Conservation (phyloP, 208 protist species). For the Kentomonas sorsogonicus region DNA sequence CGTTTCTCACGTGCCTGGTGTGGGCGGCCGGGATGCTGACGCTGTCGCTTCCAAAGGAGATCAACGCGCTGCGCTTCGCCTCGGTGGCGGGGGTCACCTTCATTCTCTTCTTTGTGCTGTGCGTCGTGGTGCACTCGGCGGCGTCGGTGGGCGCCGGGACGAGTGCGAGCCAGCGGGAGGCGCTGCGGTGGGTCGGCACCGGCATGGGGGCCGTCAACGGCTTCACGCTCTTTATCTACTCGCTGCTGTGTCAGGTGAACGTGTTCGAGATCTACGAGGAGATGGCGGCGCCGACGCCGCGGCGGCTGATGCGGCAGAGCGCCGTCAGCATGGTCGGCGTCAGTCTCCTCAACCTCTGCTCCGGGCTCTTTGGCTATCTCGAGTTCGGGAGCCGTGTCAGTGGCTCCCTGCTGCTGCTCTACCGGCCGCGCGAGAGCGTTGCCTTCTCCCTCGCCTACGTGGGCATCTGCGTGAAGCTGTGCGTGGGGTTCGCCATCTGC, state of each 20-base stretch:
- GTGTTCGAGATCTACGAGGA: constrained; percentile 73
- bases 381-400: constrained; percentile 54
- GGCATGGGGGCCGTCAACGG: constrained; percentile 48
- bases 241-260: constrained; percentile 78
- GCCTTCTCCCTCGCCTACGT: constrained; percentile 58
- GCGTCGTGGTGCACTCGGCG: constrained; percentile 59
- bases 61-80: constrained; percentile 82
- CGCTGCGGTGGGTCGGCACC: no score
- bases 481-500: constrained; percentile 69
- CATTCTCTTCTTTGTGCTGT: constrained; percentile 75
- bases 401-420: constrained; percentile 58
- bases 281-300: constrained; percentile 38
- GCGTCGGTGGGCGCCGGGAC: constrained; percentile 25
- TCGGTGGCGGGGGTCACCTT: constrained; percentile 66
- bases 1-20: constrained; percentile 40
- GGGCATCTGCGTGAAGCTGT: constrained; percentile 68
- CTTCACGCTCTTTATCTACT: constrained; percentile 71
- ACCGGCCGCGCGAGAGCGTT: constrained; percentile 34
- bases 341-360: constrained; percentile 51
- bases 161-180: no score
- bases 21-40: constrained; percentile 68
- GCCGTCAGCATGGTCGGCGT: constrained; percentile 50
- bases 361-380: constrained; percentile 73
- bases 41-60: constrained; percentile 75
- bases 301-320: constrained; percentile 42